phyloP scores from a whole-genome alignment of 2,329 filamentous ascomycete genomes.

The Diaporthe vexans region DNA sequence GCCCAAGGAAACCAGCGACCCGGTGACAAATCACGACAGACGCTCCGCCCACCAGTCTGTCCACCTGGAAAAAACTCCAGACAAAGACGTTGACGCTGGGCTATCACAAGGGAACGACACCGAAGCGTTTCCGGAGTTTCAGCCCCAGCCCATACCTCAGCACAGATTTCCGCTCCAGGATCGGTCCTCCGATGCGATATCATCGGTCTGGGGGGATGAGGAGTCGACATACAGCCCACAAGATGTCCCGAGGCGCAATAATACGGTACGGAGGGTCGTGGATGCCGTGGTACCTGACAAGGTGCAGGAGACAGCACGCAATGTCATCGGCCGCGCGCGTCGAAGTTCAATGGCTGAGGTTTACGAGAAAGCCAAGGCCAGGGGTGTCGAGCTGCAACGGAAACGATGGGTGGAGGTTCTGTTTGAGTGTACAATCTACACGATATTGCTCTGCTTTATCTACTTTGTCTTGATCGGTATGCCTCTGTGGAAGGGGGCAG shows the following conservation, averaged over 20 bases:
- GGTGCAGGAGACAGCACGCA: constrained; percentile 31
- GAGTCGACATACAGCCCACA: constrained; percentile 6
- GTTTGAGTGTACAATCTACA: constrained; percentile 44
- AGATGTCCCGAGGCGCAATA: constrained; percentile 20
- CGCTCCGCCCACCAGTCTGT: constrained; percentile 10
- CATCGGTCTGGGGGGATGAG: constrained; percentile 18
- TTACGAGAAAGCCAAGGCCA: constrained; percentile 44
- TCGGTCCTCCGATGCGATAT: neutral
- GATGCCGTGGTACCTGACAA: constrained; percentile 35
- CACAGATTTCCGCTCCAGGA: constrained; percentile 19
- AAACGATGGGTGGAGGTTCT: constrained; percentile 44
- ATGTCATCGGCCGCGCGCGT: constrained; percentile 22
- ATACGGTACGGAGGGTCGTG: constrained; percentile 25
- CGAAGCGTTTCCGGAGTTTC: neutral
- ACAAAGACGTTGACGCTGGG: neutral
- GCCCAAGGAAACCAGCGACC: constrained; percentile 17
- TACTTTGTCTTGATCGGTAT: constrained; percentile 62
- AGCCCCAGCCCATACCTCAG: neutral
- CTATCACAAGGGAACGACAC: neutral
- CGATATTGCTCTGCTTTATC: constrained; percentile 53
- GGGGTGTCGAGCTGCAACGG: constrained; percentile 42
- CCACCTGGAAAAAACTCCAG: neutral
- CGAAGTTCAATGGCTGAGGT: constrained; percentile 37
- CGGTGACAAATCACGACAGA: constrained; percentile 15
- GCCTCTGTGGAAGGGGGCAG: constrained; percentile 60